Evolutionary conservation across 2,329 filamentous ascomycete genomes (phyloP).

Genomic region (Xylaria sp.): DNA sequence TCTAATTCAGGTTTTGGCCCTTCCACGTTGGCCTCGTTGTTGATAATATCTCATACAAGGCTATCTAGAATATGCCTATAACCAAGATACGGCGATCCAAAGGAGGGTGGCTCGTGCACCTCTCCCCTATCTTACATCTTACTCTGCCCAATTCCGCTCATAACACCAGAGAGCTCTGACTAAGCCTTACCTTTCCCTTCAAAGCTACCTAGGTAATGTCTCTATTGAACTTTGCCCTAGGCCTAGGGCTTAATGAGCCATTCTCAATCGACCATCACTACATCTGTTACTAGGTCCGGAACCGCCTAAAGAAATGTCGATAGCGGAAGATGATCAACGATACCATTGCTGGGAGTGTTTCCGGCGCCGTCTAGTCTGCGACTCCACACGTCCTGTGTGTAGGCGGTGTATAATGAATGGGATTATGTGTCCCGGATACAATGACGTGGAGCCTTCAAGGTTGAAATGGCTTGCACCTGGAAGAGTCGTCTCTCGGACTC

Average conservation of each 20-base stretch:
- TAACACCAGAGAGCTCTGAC: background rate
- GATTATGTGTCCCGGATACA: slow-evolving; percentile 9
- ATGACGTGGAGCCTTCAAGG: slow-evolving; percentile 9
- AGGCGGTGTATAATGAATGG: slow-evolving; percentile 7
- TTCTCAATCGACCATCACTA: background rate
- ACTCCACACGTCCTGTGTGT: slow-evolving; percentile 13
- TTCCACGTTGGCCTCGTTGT: too few species aligned
- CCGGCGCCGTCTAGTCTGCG: slow-evolving; percentile 12
- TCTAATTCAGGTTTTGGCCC: too few species aligned
- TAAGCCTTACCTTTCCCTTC: background rate
- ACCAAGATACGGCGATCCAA: background rate
- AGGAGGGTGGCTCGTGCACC: background rate
- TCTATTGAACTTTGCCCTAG: background rate
- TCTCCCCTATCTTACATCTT: background rate
- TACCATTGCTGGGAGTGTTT: slow-evolving; percentile 14
- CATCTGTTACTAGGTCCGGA: background rate
- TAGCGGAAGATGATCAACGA: slow-evolving; percentile 4
- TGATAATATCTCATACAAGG: too few species aligned
- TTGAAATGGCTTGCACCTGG: slow-evolving; percentile 17
- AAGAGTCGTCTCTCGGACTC: slow-evolving; percentile 9
- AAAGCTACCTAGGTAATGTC: background rate
- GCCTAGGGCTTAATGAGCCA: background rate
- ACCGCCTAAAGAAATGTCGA: background rate
- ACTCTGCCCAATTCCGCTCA: too few species aligned
- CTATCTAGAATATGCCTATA: background rate